Evolutionary conservation across 306 rosid species (phyloP).

Genomic region (Chamaecrista fasciculata): DNA sequence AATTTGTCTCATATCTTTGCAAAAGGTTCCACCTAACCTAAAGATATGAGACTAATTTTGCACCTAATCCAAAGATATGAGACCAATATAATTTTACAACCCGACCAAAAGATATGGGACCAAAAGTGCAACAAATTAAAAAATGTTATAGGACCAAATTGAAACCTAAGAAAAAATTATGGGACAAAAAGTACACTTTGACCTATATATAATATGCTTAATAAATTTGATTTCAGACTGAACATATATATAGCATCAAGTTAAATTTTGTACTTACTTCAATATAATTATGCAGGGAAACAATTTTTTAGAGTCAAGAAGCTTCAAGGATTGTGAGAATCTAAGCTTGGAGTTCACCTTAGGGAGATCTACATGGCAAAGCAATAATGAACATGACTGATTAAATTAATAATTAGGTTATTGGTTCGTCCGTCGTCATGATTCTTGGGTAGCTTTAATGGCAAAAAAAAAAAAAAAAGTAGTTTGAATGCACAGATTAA

Average conservation of each 20-base stretch:
- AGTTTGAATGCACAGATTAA: slow-evolving; percentile 30
- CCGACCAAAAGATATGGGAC: too few species aligned
- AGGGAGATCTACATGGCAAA: slow-evolving; percentile 54
- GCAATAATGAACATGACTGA: slow-evolving; percentile 43
- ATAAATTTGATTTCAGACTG: neutral
- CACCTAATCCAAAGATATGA: too few species aligned
- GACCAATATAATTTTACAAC: too few species aligned
- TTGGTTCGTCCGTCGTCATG: neutral
- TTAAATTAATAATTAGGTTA: neutral
- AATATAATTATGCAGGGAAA: slow-evolving; percentile 56
- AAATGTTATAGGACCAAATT: too few species aligned
- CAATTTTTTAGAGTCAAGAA: slow-evolving; percentile 39
- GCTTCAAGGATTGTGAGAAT: slow-evolving; percentile 40
- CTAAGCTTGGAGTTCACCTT: slow-evolving; percentile 76
- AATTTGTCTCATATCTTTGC: too few species aligned
- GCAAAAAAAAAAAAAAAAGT: neutral
- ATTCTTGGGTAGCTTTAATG: slow-evolving; percentile 29
- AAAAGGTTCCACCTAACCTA: too few species aligned
- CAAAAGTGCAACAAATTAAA: too few species aligned
- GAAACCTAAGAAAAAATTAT: too few species aligned
- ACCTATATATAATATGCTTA: too few species aligned
- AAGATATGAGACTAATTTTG: too few species aligned
- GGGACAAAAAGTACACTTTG: too few species aligned
- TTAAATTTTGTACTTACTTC: slow-evolving; percentile 20
- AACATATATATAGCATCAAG: too few species aligned